Percentiles rank a stretch among this genome's conserved stretches.
These are phyloP conservation scores for Phytophthora pini DNA, from an alignment of 352 stramenopile genomes.

Conservation along the genomic window DNA sequence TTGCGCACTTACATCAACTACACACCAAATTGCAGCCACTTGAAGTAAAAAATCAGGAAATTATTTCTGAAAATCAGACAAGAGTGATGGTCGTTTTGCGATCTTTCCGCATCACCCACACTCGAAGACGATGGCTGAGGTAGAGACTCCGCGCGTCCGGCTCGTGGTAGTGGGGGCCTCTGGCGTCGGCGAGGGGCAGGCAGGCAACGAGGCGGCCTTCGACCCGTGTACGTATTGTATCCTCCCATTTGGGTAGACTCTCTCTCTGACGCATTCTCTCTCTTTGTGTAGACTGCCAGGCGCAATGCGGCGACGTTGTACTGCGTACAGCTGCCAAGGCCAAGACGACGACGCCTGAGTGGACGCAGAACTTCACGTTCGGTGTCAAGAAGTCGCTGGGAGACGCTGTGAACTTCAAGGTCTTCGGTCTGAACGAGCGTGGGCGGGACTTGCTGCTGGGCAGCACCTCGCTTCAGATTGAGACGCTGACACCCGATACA, in stretches of 20 bases:
- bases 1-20: constrained; percentile 11
- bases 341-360: constrained; percentile 56
- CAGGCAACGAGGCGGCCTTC: constrained; percentile 16
- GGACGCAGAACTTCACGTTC: constrained; percentile 64
- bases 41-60: constrained; percentile 33
- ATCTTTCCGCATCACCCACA: constrained; percentile 23
- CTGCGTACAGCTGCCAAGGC: constrained; percentile 50
- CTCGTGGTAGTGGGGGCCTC: constrained; percentile 46
- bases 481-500: constrained; percentile 42
- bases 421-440: constrained; percentile 55
- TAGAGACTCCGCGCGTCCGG: constrained; percentile 48
- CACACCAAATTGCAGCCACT: constrained; percentile 18
- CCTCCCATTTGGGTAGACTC: neutral
- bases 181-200: constrained; percentile 32
- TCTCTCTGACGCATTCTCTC: neutral
- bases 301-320: constrained; percentile 57
- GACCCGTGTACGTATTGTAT: constrained; percentile 37
- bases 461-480: constrained; percentile 41
- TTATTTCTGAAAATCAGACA: too few species aligned
- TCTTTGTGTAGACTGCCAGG: constrained; percentile 54
- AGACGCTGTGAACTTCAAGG: constrained; percentile 49
- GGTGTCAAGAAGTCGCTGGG: constrained; percentile 59
- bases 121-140: constrained; percentile 21
- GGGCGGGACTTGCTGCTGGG: constrained; percentile 53
- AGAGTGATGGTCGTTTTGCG: constrained; percentile 2